Conservation (phyloP, 805 yeast genomes). For the Candida takata region DNA sequence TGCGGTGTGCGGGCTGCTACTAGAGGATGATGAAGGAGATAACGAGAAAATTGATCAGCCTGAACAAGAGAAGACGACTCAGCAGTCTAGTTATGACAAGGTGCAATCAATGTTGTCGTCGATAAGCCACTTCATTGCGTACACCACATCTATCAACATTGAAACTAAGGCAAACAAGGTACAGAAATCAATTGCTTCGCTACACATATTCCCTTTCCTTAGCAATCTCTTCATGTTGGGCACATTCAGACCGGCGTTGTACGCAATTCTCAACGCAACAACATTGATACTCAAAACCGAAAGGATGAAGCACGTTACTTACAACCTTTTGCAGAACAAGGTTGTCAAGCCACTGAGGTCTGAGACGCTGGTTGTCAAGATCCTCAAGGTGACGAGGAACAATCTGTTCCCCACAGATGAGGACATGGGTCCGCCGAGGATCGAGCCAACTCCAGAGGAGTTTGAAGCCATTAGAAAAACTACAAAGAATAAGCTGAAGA, state of each 20-base stretch:
- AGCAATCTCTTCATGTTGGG: constrained; percentile 16
- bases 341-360: constrained; percentile 12
- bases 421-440: constrained; percentile 41
- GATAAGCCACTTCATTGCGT: constrained; percentile 13
- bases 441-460: constrained; percentile 35
- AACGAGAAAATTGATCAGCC: too few species aligned
- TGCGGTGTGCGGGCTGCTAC: constrained; percentile 10
- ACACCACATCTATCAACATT: constrained; percentile 8
- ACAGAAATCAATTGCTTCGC: constrained; percentile 5
- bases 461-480: constrained; percentile 25
- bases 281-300: constrained; percentile 10
- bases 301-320: constrained; percentile 14
- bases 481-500: constrained; percentile 23
- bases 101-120: constrained; percentile 4
- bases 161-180: not conserved
- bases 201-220: constrained; percentile 21
- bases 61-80: too few species aligned
- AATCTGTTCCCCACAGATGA: constrained; percentile 43
- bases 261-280: constrained; percentile 21
- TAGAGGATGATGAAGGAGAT: constrained; percentile 2
- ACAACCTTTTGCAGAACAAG: constrained; percentile 17
- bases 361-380: constrained; percentile 13
- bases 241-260: constrained; percentile 26
- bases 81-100: constrained; percentile 1
- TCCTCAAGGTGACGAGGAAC: constrained; percentile 27